These are phyloP conservation scores for Verticillium nonalfalfae DNA, from an alignment of 2,329 filamentous ascomycete genomes.

Conservation along the genomic window DNA sequence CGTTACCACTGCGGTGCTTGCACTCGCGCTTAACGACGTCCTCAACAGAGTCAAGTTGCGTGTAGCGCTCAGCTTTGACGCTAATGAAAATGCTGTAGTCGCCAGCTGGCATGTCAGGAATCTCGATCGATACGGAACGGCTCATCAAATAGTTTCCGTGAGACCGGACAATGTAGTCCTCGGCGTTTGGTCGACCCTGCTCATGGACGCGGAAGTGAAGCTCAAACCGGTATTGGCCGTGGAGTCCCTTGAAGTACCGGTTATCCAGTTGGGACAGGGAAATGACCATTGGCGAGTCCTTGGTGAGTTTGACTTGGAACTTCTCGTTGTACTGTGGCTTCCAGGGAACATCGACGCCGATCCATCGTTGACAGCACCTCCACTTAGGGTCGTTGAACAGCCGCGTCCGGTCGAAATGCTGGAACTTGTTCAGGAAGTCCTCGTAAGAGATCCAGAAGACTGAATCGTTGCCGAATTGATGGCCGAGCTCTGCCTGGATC, in stretches of 20 bases:
- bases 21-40: conserved; percentile 50
- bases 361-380: conserved; percentile 54
- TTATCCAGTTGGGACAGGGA: conserved; percentile 57
- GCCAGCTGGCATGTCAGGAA: conserved; percentile 47
- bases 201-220: conserved; percentile 46
- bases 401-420: conserved; percentile 54
- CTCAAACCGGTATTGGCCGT: conserved; percentile 50
- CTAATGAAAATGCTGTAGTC: conserved; percentile 52
- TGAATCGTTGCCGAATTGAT: conserved; percentile 55
- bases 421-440: conserved; percentile 56
- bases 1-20: conserved; percentile 40
- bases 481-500: conserved; percentile 48
- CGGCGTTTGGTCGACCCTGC: conserved; percentile 39
- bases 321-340: conserved; percentile 55
- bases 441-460: conserved; percentile 60
- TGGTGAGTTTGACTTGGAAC: conserved; percentile 50
- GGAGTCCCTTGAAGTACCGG: conserved; percentile 55
- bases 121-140: conserved; percentile 52
- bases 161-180: conserved; percentile 54
- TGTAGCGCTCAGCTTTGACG: conserved; percentile 43
- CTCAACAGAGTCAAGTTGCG: conserved; percentile 38
- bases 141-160: conserved; percentile 53
- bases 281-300: conserved; percentile 51
- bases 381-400: conserved; percentile 54
- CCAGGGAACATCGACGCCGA: conserved; percentile 57